Percentiles rank a stretch among this genome's conserved stretches.
Conservation (phyloP, 2,329 filamentous ascomycete species). For the Fusarium tanahbumbuense region DNA sequence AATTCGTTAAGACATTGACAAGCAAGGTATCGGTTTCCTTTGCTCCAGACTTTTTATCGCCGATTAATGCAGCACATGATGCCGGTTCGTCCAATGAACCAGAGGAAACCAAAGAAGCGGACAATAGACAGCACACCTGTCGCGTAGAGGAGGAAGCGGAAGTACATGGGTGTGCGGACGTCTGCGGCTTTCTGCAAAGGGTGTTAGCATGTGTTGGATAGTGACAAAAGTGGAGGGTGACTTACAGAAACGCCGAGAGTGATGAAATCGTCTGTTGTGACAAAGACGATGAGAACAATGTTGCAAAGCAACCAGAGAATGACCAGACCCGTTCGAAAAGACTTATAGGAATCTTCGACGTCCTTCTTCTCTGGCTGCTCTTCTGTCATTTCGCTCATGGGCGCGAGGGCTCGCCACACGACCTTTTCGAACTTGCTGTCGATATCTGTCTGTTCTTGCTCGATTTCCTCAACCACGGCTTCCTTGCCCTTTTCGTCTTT, state of each 20-base stretch:
- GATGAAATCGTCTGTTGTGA: constrained; percentile 42
- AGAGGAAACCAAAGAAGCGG: constrained; percentile 43
- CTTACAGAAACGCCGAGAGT: constrained; percentile 40
- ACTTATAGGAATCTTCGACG: constrained; percentile 42
- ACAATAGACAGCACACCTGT: constrained; percentile 42
- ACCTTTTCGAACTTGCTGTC: constrained; percentile 45
- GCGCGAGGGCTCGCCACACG: constrained; percentile 41
- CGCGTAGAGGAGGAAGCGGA: constrained; percentile 40
- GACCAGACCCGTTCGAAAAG: constrained; percentile 42
- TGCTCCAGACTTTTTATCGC: constrained; percentile 25
- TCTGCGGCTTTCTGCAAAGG: constrained; percentile 29
- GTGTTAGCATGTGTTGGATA: constrained; percentile 9
- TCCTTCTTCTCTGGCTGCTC: constrained; percentile 42
- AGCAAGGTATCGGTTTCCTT: not conserved
- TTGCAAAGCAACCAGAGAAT: constrained; percentile 44
- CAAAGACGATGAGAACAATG: constrained; percentile 41
- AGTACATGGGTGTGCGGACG: constrained; percentile 39
- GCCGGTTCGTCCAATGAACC: constrained; percentile 42
- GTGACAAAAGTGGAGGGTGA: not conserved
- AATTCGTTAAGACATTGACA: constrained; percentile 22
- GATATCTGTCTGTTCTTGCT: constrained; percentile 43
- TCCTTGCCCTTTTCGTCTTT: constrained; percentile 39
- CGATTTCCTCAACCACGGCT: constrained; percentile 40
- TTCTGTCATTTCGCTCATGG: constrained; percentile 36
- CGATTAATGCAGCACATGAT: constrained; percentile 44